phyloP scores from a whole-genome alignment of 495 filamentous ascomycete genomes.

The Talaromyces proteolyticus region DNA sequence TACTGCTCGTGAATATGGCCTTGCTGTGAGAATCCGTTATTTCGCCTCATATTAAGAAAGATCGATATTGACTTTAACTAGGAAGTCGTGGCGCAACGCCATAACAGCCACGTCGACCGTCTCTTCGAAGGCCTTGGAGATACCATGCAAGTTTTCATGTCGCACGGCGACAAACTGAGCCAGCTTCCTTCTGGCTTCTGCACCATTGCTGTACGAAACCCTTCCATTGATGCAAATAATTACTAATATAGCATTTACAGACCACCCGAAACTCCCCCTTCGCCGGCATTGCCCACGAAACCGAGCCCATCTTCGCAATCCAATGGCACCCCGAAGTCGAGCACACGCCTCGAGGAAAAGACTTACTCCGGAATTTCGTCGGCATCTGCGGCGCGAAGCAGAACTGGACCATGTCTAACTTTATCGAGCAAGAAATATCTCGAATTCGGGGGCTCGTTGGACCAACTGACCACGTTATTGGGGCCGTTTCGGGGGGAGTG shows the following conservation, averaged over 20 bases:
- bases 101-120: constrained; percentile 56
- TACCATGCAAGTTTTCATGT: constrained; percentile 71
- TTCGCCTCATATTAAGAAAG: too few relatives aligned
- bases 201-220: constrained; percentile 67
- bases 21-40: too few relatives aligned
- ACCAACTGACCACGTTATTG: constrained; percentile 72
- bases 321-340: constrained; percentile 86
- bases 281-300: constrained; percentile 73
- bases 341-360: constrained; percentile 46
- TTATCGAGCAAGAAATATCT: constrained; percentile 70
- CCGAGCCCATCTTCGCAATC: constrained; percentile 64
- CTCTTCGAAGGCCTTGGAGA: constrained; percentile 49
- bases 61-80: too few relatives aligned
- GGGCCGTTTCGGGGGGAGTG: constrained; percentile 84
- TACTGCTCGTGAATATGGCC: constrained; percentile 61
- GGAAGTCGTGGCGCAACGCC: too few relatives aligned
- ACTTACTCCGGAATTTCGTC: constrained; percentile 77
- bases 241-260: too few relatives aligned
- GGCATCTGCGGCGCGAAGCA: constrained; percentile 67
- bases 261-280: constrained; percentile 68
- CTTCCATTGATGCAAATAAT: too few relatives aligned
- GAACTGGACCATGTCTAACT: constrained; percentile 79
- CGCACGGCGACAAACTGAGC: constrained; percentile 77
- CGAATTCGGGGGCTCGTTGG: constrained; percentile 76
- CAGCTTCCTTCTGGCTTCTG: constrained; percentile 65